phyloP scores from a whole-genome alignment of 73 alveolate species.

The Paramecium biaurelia region DNA sequence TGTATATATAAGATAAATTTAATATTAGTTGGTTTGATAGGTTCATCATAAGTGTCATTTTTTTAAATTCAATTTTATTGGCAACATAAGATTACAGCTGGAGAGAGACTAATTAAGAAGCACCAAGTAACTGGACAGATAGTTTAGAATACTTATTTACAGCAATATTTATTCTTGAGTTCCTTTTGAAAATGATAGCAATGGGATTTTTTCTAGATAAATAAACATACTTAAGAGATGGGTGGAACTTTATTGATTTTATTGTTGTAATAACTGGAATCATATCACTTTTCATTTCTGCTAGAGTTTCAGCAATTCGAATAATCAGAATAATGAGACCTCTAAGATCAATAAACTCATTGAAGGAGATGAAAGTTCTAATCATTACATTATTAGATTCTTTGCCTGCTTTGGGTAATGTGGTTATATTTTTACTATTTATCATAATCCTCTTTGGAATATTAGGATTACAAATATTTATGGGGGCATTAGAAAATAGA shows the following conservation, averaged over 20 bases:
- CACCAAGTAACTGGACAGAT: conserved; percentile 26
- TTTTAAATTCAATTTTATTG: neutral
- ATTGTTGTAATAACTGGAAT: conserved; percentile 79
- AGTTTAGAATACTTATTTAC: conserved; percentile 51
- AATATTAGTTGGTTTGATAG: conserved; percentile 13
- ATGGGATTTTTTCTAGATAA: conserved; percentile 66
- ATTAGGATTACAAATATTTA: conserved; percentile 73
- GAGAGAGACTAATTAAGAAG: neutral
- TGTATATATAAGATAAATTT: neutral
- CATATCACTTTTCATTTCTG: conserved; percentile 64
- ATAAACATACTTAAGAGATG: conserved; percentile 77
- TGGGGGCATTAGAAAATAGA: conserved; percentile 67
- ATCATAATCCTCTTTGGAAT: conserved; percentile 76
- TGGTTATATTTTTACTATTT: conserved; percentile 70
- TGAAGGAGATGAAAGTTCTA: conserved; percentile 77
- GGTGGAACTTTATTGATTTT: conserved; percentile 84
- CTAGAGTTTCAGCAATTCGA: conserved; percentile 61
- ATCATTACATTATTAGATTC: conserved; percentile 68
- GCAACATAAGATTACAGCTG: conserved; percentile 26
- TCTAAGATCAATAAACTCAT: conserved; percentile 74
- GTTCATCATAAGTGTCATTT: neutral
- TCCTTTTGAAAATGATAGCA: conserved; percentile 60
- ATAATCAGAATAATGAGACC: conserved; percentile 81
- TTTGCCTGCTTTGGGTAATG: conserved; percentile 77
- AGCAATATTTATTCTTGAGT: conserved; percentile 62